Percentiles rank a stretch among this genome's conserved stretches.
phyloP scores from a whole-genome alignment of 345 rosid species.

The Eucalyptus curtisii region DNA sequence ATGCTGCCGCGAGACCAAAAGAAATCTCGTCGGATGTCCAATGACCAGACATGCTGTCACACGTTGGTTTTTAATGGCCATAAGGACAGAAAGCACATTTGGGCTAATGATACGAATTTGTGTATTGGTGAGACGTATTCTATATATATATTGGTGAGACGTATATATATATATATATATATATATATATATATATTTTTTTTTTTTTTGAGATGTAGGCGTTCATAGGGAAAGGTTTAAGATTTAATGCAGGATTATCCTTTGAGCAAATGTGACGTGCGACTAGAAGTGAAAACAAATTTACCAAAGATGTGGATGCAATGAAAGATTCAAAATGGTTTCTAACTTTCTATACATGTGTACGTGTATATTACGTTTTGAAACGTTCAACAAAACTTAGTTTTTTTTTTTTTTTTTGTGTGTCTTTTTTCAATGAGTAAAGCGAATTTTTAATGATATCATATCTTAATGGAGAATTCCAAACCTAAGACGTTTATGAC shows the following conservation, averaged over 20 bases:
- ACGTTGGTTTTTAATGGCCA: not conserved
- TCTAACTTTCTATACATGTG: no score
- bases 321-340: not conserved
- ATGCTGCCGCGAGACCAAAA: not conserved
- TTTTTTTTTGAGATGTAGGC: no score
- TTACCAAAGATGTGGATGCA: not conserved
- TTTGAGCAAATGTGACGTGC: no score
- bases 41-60: not conserved
- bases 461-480: no score
- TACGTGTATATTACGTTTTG: not conserved
- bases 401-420: no score
- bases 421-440: not conserved
- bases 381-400: no score
- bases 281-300: not conserved
- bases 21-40: not conserved
- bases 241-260: no score
- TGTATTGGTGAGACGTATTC: not conserved
- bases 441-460: not conserved
- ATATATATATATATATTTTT: no score
- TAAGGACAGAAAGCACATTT: not conserved
- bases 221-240: no score
- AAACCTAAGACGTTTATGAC: fast-evolving
- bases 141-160: no score
- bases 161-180: no score
- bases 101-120: not conserved